Evolutionary conservation across 805 yeast genomes (phyloP).

Genomic region (Ogataea parapolymorpha): DNA sequence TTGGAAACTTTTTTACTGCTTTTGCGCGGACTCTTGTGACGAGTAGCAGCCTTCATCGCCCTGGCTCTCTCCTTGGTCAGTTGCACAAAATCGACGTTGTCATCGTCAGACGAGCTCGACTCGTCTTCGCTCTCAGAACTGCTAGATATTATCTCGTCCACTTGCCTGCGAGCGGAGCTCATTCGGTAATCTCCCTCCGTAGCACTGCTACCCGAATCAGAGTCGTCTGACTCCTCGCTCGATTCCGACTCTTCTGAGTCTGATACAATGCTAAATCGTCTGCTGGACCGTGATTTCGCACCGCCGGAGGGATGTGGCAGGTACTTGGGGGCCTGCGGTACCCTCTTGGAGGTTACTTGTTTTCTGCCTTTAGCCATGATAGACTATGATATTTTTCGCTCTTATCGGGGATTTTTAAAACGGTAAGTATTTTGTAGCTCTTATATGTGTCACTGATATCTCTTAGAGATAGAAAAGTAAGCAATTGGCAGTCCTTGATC

Average conservation of each 20-base stretch:
- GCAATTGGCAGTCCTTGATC: constrained; percentile 1
- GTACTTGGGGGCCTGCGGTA: constrained; percentile 31
- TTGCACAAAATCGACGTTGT: constrained; percentile 68
- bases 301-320: constrained; percentile 7
- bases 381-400: background rate
- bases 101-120: constrained; percentile 50
- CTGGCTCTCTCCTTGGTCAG: constrained; percentile 64
- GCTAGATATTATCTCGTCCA: constrained; percentile 28
- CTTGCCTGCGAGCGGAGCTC: constrained; percentile 19
- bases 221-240: constrained; percentile 26
- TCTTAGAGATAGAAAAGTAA: background rate
- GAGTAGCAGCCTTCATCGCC: constrained; percentile 46
- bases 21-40: constrained; percentile 24
- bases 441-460: too few relatives aligned
- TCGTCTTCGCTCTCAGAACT: constrained; percentile 38
- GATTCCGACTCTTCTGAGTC: constrained; percentile 23
- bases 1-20: constrained; percentile 11
- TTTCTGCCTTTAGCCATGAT: constrained; percentile 33
- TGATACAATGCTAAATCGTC: constrained; percentile 29
- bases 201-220: constrained; percentile 29
- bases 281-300: constrained; percentile 7
- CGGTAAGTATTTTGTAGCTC: background rate
- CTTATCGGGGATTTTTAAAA: background rate
- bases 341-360: constrained; percentile 24
- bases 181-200: constrained; percentile 23